A percentile compares a stretch with the other conserved stretches of the same genome.
Conservation (phyloP, 2,329 filamentous ascomycete genomes). For the Colletotrichum sp. region DNA sequence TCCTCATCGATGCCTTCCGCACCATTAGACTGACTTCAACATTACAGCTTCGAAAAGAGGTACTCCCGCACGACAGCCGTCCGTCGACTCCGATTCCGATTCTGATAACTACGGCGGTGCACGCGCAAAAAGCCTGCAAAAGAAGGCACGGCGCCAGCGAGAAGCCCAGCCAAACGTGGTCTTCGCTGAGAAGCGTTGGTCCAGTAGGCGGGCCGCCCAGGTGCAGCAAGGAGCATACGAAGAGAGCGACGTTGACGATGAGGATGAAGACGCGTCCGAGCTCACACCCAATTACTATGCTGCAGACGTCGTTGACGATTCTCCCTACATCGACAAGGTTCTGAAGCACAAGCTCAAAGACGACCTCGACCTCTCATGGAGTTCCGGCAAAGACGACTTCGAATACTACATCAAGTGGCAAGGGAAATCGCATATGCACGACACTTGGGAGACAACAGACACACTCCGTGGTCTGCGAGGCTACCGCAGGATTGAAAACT, state of each 20-base stretch:
- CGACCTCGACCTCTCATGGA: constrained; percentile 62
- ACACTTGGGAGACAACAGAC: constrained; percentile 89
- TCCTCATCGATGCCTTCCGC: not conserved
- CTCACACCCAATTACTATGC: constrained; percentile 67
- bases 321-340: constrained; percentile 88
- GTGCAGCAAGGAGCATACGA: constrained; percentile 67
- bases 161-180: constrained; percentile 70
- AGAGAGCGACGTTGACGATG: constrained; percentile 69
- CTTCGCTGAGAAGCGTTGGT: constrained; percentile 87
- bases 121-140: constrained; percentile 70
- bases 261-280: constrained; percentile 69
- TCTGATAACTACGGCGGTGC: constrained; percentile 83
- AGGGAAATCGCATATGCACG: constrained; percentile 91
- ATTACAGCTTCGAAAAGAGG: constrained; percentile 62
- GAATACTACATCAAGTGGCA: constrained; percentile 98
- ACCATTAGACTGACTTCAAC: not conserved
- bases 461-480: constrained; percentile 79
- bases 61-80: constrained; percentile 59
- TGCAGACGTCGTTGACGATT: constrained; percentile 74
- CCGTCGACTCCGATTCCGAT: constrained; percentile 62
- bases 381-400: constrained; percentile 74
- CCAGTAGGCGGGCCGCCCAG: constrained; percentile 81
- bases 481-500: constrained; percentile 91
- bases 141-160: constrained; percentile 78
- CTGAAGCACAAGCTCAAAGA: constrained; percentile 84